A percentile compares a stretch with the other conserved stretches of the same genome.
phyloP scores from a whole-genome alignment of 2,329 filamentous ascomycete genomes.

The Alternaria sp. region DNA sequence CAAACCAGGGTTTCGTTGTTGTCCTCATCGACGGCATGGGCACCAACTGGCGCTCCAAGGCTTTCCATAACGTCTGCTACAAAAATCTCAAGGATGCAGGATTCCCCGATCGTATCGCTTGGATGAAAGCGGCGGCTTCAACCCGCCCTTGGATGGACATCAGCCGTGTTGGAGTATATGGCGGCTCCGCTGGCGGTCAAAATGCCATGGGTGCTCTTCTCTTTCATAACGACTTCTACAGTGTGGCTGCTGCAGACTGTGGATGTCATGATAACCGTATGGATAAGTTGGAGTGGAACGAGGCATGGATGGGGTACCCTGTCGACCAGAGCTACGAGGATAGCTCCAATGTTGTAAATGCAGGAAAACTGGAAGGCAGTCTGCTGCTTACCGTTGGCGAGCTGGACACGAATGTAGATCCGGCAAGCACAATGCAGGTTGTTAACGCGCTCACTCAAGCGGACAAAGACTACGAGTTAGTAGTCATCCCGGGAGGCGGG shows the following conservation, averaged over 20 bases:
- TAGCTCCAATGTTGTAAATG: constrained; percentile 38
- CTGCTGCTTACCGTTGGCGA: constrained; percentile 45
- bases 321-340: constrained; percentile 31
- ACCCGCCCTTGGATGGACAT: constrained; percentile 40
- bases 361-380: constrained; percentile 27
- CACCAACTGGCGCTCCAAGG: constrained; percentile 42
- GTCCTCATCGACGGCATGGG: constrained; percentile 44
- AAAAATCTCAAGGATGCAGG: constrained; percentile 44
- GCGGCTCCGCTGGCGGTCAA: constrained; percentile 34
- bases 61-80: constrained; percentile 39
- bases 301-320: constrained; percentile 41
- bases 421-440: constrained; percentile 40
- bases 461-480: constrained; percentile 35
- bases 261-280: constrained; percentile 45
- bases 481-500: constrained; percentile 33
- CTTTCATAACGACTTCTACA: constrained; percentile 43
- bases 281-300: constrained; percentile 44
- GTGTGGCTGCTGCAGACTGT: constrained; percentile 35
- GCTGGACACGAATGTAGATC: constrained; percentile 45
- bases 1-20: constrained; percentile 38
- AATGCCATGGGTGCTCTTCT: constrained; percentile 27
- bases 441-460: constrained; percentile 33
- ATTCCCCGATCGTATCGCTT: constrained; percentile 41
- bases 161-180: constrained; percentile 20
- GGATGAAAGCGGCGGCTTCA: constrained; percentile 38